Conservation (phyloP, 2,329 filamentous ascomycete species). For the Emergomyces africanus region DNA sequence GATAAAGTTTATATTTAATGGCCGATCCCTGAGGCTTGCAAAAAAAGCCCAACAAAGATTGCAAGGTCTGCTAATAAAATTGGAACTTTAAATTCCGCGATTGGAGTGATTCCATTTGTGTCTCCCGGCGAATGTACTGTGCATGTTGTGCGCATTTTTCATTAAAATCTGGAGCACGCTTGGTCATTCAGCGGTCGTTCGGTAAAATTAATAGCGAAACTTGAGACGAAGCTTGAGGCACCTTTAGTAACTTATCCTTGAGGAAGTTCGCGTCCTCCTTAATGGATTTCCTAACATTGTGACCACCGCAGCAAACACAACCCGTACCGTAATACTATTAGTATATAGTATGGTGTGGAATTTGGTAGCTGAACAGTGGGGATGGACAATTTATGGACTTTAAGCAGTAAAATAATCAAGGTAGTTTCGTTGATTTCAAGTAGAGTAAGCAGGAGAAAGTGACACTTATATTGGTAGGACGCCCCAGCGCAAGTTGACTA, state of each 20-base stretch:
- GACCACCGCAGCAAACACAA: too few relatives aligned
- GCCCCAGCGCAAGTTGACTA: not conserved
- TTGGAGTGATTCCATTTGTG: too few relatives aligned
- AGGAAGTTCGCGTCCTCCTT: not conserved
- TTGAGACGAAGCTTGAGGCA: not conserved
- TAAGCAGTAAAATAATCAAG: not conserved
- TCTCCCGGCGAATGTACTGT: not conserved
- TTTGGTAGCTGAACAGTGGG: not conserved
- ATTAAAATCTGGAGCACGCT: not conserved
- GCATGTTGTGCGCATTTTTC: not conserved
- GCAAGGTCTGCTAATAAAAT: not conserved
- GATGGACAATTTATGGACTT: not conserved
- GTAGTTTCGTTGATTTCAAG: not conserved
- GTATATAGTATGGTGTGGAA: not conserved
- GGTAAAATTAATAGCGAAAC: not conserved
- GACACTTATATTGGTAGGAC: not conserved
- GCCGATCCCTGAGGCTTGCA: not conserved
- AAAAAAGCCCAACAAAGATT: not conserved
- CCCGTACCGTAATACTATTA: not conserved
- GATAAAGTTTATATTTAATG: too few relatives aligned
- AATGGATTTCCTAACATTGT: not conserved
- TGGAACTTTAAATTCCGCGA: too few relatives aligned
- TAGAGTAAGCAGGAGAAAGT: not conserved
- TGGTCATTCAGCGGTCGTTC: not conserved
- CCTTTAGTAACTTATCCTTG: too few relatives aligned